A percentile compares a stretch with the other conserved stretches of the same genome.
These are phyloP conservation scores for Boletus albobrunnescens DNA, from an alignment of 1,284 basidiomycete species.

Conservation along the genomic window DNA sequence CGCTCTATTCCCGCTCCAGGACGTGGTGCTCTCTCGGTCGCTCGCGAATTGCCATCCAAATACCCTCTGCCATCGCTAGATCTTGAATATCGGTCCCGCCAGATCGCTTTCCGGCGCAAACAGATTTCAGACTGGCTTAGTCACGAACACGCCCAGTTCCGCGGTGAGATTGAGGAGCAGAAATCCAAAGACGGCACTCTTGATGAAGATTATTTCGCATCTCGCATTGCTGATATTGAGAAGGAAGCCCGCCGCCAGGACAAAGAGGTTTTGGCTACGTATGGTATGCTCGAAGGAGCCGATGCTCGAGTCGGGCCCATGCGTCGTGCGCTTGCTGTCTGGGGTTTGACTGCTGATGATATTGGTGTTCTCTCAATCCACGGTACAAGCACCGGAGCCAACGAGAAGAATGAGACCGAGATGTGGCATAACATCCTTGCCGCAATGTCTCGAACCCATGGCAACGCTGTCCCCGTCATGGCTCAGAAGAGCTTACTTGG, in stretches of 20 bases:
- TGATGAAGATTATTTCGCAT: constrained; percentile 68
- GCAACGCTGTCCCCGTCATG: constrained; percentile 94
- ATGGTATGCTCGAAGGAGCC: constrained; percentile 89
- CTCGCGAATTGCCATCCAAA: constrained; percentile 75
- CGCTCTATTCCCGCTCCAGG: constrained; percentile 93
- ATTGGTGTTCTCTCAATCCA: constrained; percentile 88
- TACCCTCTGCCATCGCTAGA: constrained; percentile 76
- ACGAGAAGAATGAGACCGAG: constrained; percentile 97
- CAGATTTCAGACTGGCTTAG: constrained; percentile 93
- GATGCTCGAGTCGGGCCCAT: constrained; percentile 87
- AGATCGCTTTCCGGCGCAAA: constrained; percentile 87
- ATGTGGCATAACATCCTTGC: constrained; percentile 96
- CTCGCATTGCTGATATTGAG: constrained; percentile 80
- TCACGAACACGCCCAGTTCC: constrained; percentile 82
- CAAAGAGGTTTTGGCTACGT: constrained; percentile 83
- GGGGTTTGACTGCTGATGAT: constrained; percentile 92
- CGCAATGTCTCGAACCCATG: constrained; percentile 81
- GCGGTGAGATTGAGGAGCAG: constrained; percentile 67
- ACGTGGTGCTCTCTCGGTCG: constrained; percentile 82
- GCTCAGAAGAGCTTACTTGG: constrained; percentile 97
- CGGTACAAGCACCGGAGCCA: constrained; percentile 94
- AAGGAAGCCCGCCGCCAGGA: constrained; percentile 88
- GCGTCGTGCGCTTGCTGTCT: constrained; percentile 91
- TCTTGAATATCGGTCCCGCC: constrained; percentile 83
- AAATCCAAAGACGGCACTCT: constrained; percentile 52